Evolutionary conservation across 2,329 filamentous ascomycete species (phyloP).

Genomic region (Fusarium duplospermum): DNA sequence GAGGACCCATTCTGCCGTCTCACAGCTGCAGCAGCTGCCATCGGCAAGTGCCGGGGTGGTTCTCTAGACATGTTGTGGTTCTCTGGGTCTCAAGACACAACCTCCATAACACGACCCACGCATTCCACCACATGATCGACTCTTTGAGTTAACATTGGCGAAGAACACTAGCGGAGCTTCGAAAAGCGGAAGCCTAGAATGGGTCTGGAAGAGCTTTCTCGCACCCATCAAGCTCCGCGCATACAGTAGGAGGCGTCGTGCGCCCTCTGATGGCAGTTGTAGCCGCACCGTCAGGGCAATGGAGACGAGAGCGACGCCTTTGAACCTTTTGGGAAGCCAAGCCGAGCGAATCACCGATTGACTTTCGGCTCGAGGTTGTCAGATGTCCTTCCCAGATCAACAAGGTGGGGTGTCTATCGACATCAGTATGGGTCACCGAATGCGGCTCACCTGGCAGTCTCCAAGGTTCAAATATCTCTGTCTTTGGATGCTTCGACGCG

Average conservation of each 20-base stretch:
- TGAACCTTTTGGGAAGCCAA: slow-evolving; percentile 29
- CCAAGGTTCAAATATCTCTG: slow-evolving; percentile 8
- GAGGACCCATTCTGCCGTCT: background rate
- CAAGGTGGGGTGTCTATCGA: slow-evolving; percentile 16
- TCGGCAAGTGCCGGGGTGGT: background rate
- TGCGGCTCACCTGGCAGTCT: background rate
- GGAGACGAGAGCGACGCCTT: slow-evolving; percentile 19
- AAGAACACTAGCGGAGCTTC: background rate
- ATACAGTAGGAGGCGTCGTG: slow-evolving; percentile 1
- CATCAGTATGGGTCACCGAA: slow-evolving; percentile 4
- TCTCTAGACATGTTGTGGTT: background rate
- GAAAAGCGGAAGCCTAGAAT: slow-evolving; percentile 26
- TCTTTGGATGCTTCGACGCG: background rate
- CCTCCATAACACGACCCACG: slow-evolving; percentile 21
- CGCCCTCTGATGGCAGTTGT: slow-evolving; percentile 13
- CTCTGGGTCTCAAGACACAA: background rate
- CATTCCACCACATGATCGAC: slow-evolving; percentile 33
- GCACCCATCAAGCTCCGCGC: background rate
- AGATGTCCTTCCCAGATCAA: slow-evolving; percentile 13
- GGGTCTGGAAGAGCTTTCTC: slow-evolving; percentile 1
- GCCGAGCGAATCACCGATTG: slow-evolving; percentile 26
- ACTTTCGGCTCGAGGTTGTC: background rate
- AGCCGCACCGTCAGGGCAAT: slow-evolving; percentile 25
- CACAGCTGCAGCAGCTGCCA: background rate
- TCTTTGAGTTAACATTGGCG: slow-evolving; percentile 23